Conservation (phyloP, 441 rosid genomes). For the Arabidopsis hybrid region DNA sequence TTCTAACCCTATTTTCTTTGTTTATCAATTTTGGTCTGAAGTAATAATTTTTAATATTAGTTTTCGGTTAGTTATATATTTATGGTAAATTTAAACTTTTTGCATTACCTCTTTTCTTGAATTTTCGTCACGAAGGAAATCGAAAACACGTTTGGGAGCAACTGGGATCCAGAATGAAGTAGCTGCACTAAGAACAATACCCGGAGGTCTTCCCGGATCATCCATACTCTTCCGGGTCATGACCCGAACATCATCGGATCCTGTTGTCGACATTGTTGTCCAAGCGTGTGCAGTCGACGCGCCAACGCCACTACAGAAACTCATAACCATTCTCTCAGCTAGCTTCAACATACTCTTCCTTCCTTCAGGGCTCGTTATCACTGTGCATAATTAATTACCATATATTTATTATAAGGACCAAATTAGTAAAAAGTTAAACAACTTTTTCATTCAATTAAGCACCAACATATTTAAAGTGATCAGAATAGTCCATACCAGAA, state of each 20-base stretch:
- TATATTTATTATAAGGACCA: conserved; percentile 10
- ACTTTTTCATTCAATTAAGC: not conserved
- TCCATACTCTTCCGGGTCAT: conserved; percentile 95
- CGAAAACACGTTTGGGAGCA: conserved; percentile 62
- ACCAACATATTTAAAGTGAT: not conserved
- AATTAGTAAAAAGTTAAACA: not conserved
- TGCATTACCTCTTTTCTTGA: conserved; percentile 58
- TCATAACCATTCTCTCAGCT: conserved; percentile 94
- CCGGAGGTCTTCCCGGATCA: conserved; percentile 83
- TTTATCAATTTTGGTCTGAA: no score
- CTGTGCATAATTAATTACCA: conserved; percentile 51
- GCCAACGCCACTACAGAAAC: conserved; percentile 92
- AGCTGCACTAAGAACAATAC: conserved; percentile 73
- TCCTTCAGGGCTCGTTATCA: conserved; percentile 86
- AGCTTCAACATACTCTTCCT: conserved; percentile 95
- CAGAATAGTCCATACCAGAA: conserved; percentile 55
- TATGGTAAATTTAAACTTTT: no score
- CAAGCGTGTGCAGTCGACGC: conserved; percentile 94
- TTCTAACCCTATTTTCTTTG: no score
- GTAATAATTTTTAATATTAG: no score
- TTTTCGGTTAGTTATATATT: no score
- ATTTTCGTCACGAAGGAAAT: conserved; percentile 69
- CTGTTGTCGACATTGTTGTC: conserved; percentile 89
- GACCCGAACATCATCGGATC: conserved; percentile 90
- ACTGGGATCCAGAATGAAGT: conserved; percentile 77